Evolutionary conservation across 352 stramenopile species (phyloP).

Genomic region (Paralagenidium karlingii): DNA sequence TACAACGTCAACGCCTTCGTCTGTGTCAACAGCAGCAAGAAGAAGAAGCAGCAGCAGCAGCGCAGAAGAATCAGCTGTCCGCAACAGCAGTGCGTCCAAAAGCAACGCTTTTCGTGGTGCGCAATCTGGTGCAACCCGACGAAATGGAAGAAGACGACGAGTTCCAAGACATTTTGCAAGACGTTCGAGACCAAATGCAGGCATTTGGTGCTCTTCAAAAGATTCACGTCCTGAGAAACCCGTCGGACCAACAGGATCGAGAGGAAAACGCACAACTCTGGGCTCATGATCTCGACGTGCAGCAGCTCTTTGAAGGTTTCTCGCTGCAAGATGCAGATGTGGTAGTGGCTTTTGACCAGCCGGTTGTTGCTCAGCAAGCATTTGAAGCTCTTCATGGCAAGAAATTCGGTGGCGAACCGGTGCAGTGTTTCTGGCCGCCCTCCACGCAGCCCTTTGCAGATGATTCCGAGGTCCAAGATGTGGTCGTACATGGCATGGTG

Average conservation of each 20-base stretch:
- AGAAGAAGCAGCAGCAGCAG: too few species aligned
- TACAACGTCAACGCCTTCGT: too few species aligned
- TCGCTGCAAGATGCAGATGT: conserved; percentile 4
- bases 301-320: background rate
- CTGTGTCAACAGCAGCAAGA: too few species aligned
- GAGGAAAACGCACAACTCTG: background rate
- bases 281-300: background rate
- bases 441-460: too few species aligned
- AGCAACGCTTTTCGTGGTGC: conserved; percentile 3
- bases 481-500: conserved; percentile 16
- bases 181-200: conserved; percentile 5
- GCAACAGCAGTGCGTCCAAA: too few species aligned
- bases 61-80: too few species aligned
- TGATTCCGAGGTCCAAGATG: background rate
- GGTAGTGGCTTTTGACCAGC: conserved; percentile 5
- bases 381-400: conserved; percentile 8
- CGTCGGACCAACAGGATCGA: background rate
- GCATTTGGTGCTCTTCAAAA: background rate
- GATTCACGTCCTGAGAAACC: background rate
- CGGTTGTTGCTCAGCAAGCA: conserved; percentile 1
- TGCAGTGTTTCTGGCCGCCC: conserved; percentile 5
- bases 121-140: conserved; percentile 12
- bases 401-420: conserved; percentile 7
- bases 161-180: conserved; percentile 10
- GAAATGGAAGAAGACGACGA: conserved; percentile 22